These are phyloP conservation scores for Pleurotus giganteus DNA, from an alignment of 768 basidiomycete species.

Conservation along the genomic window DNA sequence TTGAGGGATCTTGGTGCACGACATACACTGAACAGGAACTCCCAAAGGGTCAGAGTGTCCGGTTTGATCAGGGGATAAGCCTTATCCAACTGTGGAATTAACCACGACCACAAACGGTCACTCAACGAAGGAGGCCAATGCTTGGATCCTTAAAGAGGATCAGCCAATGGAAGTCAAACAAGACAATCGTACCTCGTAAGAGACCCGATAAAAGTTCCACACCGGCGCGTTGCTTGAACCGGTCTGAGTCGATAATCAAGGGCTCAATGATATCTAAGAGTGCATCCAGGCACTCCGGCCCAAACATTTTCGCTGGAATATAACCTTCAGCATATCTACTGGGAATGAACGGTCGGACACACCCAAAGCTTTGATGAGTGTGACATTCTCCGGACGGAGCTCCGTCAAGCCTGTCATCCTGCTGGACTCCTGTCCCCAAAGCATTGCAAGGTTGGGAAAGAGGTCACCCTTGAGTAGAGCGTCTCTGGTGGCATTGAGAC, in stretches of 20 bases:
- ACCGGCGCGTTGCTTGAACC: conserved; percentile 84
- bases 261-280: conserved; percentile 58
- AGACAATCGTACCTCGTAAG: conserved; percentile 55
- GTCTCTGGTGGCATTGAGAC: conserved; percentile 50
- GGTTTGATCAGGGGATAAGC: conserved; percentile 80
- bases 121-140: conserved; percentile 68
- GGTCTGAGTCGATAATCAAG: conserved; percentile 62
- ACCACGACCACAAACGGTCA: conserved; percentile 72
- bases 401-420: conserved; percentile 51
- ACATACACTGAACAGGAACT: conserved; percentile 56
- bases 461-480: conserved; percentile 49
- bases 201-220: conserved; percentile 66
- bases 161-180: not conserved
- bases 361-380: conserved; percentile 35
- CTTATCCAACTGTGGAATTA: conserved; percentile 52
- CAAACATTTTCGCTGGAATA: conserved; percentile 63
- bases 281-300: conserved; percentile 46
- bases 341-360: conserved; percentile 4
- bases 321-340: not conserved
- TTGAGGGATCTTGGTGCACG: conserved; percentile 1
- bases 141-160: conserved; percentile 58
- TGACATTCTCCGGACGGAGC: conserved; percentile 49
- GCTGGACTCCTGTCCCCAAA: conserved; percentile 83
- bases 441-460: conserved; percentile 54
- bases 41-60: conserved; percentile 80